Conservation (phyloP, 768 basidiomycete genomes). For the Termitomyces sp. region DNA sequence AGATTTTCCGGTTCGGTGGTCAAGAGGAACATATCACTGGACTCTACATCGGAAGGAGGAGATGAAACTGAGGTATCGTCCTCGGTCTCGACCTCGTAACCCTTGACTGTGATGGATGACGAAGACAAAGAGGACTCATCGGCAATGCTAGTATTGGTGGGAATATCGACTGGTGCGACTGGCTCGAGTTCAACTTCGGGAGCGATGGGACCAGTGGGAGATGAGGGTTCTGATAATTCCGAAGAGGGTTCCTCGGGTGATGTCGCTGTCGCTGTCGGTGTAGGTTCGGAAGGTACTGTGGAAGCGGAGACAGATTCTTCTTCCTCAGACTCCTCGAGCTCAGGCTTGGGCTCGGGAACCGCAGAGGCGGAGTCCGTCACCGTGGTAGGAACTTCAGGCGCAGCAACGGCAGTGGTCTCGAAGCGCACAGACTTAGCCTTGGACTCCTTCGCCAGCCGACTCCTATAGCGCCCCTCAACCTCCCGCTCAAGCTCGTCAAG, state of each 20-base stretch:
- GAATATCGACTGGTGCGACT: background rate
- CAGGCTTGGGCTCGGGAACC: background rate
- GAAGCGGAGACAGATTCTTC: background rate
- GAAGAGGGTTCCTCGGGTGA: background rate
- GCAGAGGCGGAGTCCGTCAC: background rate
- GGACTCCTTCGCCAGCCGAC: slow-evolving; percentile 19
- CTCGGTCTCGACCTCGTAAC: slow-evolving; percentile 2
- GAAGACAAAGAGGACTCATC: slow-evolving; percentile 4
- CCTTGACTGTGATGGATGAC: slow-evolving; percentile 20
- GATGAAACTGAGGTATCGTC: background rate
- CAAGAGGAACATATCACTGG: slow-evolving; percentile 25
- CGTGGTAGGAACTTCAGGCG: background rate
- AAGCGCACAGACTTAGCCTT: slow-evolving; percentile 12
- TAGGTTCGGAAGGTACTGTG: background rate
- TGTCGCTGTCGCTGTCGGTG: background rate
- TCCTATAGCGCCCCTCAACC: slow-evolving; percentile 40
- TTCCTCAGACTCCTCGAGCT: background rate
- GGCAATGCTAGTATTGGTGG: background rate
- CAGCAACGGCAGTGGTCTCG: slow-evolving; percentile 1
- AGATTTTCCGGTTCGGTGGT: slow-evolving; percentile 7
- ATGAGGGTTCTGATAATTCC: background rate
- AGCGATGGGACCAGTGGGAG: background rate
- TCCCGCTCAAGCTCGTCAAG: slow-evolving; percentile 48
- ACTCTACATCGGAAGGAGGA: background rate
- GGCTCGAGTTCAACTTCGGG: background rate